Evolutionary conservation across 148 eudicot species (phyloP).

Genomic region (Silene latifolia): DNA sequence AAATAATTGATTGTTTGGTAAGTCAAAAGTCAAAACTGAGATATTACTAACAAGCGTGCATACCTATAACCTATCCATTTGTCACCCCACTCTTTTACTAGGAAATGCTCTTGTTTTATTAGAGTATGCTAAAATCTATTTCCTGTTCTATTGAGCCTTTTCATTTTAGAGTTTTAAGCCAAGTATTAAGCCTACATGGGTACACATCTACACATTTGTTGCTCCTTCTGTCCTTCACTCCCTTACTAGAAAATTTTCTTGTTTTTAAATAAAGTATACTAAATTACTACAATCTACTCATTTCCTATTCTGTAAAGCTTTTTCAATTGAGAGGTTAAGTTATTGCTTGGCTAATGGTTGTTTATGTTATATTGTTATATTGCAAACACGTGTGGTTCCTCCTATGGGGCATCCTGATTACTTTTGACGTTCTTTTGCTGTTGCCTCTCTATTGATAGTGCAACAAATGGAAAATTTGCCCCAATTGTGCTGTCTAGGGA

Average conservation of each 20-base stretch:
- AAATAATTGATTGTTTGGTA: conserved; percentile 79
- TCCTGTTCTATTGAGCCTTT: background rate
- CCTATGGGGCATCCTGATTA: background rate
- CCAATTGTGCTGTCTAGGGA: background rate
- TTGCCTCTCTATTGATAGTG: background rate
- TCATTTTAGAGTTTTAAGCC: background rate
- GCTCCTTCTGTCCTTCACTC: background rate
- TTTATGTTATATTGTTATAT: too few species aligned
- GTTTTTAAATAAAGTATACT: background rate
- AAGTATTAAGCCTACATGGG: background rate
- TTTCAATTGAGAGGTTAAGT: background rate
- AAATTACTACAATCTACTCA: background rate
- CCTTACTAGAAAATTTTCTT: background rate
- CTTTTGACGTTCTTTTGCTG: background rate
- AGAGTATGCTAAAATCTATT: background rate
- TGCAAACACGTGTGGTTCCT: background rate
- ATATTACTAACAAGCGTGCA: background rate
- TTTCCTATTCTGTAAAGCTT: background rate
- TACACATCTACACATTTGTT: background rate
- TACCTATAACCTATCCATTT: background rate
- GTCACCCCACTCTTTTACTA: background rate
- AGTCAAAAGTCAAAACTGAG: conserved; percentile 10
- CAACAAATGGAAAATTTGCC: background rate
- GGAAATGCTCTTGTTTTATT: background rate
- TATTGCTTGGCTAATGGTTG: background rate